Evolutionary conservation across 2,329 filamentous ascomycete species (phyloP).

Genomic region (Calycina herbarum): DNA sequence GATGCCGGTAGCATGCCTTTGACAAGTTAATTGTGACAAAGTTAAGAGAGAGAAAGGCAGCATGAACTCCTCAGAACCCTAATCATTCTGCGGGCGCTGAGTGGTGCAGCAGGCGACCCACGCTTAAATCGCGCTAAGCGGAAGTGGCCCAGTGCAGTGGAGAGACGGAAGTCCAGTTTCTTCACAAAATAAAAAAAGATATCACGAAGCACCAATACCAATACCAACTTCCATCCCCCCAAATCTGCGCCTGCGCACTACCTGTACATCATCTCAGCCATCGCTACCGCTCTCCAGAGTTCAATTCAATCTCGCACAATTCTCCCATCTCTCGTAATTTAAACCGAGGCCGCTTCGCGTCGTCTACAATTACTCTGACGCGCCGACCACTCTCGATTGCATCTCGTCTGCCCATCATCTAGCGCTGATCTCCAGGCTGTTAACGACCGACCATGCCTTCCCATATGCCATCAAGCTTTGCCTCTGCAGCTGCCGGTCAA

Average conservation of each 20-base stretch:
- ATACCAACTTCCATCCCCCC: background rate
- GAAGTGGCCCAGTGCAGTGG: background rate
- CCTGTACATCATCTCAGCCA: background rate
- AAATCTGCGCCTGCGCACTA: constrained; percentile 5
- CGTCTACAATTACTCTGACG: constrained; percentile 11
- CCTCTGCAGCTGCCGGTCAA: constrained; percentile 78
- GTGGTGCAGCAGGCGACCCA: background rate
- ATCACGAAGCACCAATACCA: background rate
- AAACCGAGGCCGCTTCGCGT: constrained; percentile 18
- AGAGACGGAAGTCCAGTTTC: background rate
- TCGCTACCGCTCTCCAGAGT: background rate
- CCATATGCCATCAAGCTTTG: constrained; percentile 80
- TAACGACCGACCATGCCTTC: constrained; percentile 57
- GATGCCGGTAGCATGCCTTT: background rate
- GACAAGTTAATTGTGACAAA: background rate
- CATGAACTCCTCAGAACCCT: background rate
- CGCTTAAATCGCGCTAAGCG: constrained; percentile 3
- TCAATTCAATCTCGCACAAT: background rate
- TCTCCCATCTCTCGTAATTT: constrained; percentile 11
- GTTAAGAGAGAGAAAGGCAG: background rate
- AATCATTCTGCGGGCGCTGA: background rate
- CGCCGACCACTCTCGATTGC: constrained; percentile 19
- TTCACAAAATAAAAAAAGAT: constrained; percentile 6
- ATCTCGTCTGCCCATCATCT: constrained; percentile 16
- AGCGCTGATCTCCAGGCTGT: constrained; percentile 19